Base-by-base conservation (phyloP, 1,139 yeast genomes). In the Kodamaea fungicola region DNA sequence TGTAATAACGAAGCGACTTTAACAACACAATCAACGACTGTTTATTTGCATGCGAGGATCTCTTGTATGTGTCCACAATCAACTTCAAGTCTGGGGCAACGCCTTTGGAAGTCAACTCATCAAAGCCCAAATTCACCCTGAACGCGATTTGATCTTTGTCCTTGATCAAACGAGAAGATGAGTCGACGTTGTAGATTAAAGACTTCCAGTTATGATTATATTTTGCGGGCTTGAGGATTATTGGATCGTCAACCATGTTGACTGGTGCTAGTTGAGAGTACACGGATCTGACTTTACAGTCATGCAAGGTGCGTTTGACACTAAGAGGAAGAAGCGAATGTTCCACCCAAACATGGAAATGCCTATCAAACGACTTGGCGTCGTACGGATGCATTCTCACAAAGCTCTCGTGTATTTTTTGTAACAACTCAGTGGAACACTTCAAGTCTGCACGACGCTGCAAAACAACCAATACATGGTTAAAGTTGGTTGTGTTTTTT, bases 91-190 rank as follows among this genome's bases (percentile, higher is more conserved):
- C 73, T 0, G 75, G 75, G 29, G 55, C 50, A 4, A 68, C 57
- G 0, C 74, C 75, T 37, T 54, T 54, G 12, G 57, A 46, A 26
- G 66, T 37, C 7, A 70, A 41, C 12, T 61, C 68, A 7, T 47
- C 46, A 36, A 70, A 64, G 7, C 75, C 76, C 32, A 54, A 50
- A 13, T 55, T 52, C 27, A 66, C 47, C 28, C 75, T 46, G 43
- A 60, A 67, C 23, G 55, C 55, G 1, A 64, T 50, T 39, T 69
- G 74, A 7, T 46, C 51, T 12, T 45, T 38, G 28, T 45, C 51
- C 29, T 43, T 41, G 3, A 39, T 26, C 9, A 40, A 43, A 8
- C 41, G 43, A 8, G 57, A 57, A 22, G 40, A 37, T n/a, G 34
- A 41, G 31, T 51, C 46, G 8, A 43, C 43, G 8, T 42, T 42